Conservation (phyloP, 768 basidiomycete species). For the Daedaleopsis nitida region DNA sequence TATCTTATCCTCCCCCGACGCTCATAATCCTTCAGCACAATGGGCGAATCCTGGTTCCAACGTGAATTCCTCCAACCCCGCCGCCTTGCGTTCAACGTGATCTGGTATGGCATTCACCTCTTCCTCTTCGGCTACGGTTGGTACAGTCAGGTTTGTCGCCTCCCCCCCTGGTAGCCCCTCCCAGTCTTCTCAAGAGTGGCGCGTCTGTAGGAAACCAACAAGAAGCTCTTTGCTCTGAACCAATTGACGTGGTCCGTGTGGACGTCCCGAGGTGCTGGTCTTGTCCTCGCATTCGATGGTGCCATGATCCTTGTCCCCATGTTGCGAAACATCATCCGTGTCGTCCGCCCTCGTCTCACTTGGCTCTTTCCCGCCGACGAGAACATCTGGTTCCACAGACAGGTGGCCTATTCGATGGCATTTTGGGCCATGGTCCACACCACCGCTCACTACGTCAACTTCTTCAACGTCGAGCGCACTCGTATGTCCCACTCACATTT, state of each 20-base stretch:
- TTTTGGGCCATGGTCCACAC: slow-evolving; percentile 94
- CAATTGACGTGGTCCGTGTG: slow-evolving; percentile 82
- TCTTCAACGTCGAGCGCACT: slow-evolving; percentile 86
- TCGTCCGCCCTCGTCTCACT: slow-evolving; percentile 77
- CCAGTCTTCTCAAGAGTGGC: slow-evolving; percentile 5
- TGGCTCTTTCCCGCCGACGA: slow-evolving; percentile 92
- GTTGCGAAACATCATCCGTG: slow-evolving; percentile 84
- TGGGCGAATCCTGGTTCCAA: slow-evolving; percentile 74
- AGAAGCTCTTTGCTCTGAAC: slow-evolving; percentile 73
- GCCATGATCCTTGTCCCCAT: slow-evolving; percentile 86
- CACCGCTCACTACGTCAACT: slow-evolving; percentile 93
- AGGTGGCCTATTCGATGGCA: slow-evolving; percentile 92
- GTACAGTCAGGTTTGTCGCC: slow-evolving; percentile 67
- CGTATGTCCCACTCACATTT: slow-evolving; percentile 50
- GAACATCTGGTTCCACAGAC: slow-evolving; percentile 94
- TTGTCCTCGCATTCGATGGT: slow-evolving; percentile 86
- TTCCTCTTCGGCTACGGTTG: slow-evolving; percentile 85
- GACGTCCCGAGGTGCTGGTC: slow-evolving; percentile 88
- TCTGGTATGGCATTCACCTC: slow-evolving; percentile 82
- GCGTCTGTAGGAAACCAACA: slow-evolving; percentile 54
- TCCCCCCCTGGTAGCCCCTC: neutral
- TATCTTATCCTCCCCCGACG: slow-evolving; percentile 18
- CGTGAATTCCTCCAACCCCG: slow-evolving; percentile 66
- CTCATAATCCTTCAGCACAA: slow-evolving; percentile 32
- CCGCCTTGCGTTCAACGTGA: slow-evolving; percentile 70